phyloP scores from a whole-genome alignment of 345 rosid genomes.

The Salix brachista region DNA sequence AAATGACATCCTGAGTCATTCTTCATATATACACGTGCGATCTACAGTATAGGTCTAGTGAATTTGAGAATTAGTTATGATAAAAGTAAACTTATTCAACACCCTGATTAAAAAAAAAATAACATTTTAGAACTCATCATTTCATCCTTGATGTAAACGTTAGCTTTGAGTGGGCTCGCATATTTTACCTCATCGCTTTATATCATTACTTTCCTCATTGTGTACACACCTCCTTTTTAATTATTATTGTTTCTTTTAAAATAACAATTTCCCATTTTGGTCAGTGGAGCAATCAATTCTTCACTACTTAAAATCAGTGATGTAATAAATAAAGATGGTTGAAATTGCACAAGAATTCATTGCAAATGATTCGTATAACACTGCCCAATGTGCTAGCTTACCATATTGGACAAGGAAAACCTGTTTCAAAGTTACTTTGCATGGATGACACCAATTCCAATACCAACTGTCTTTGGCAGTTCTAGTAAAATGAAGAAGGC shows the following conservation, averaged over 20 bases:
- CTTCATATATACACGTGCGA: background rate
- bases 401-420: background rate
- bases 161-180: background rate
- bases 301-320: background rate
- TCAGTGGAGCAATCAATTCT: background rate
- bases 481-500: background rate
- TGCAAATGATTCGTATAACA: background rate
- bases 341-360: background rate
- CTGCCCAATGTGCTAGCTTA: background rate
- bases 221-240: background rate
- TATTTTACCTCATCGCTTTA: background rate
- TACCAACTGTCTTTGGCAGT: background rate
- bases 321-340: background rate
- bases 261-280: background rate
- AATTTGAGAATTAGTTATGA: no score
- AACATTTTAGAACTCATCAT: background rate
- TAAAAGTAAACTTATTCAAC: no score
- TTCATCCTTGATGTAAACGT: background rate
- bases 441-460: background rate
- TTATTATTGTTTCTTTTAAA: background rate
- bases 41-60: no score
- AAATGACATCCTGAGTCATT: background rate
- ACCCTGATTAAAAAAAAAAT: background rate
- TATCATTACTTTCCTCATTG: conserved; percentile 2
- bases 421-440: background rate